Base-by-base conservation (phyloP, 2,329 filamentous ascomycete genomes). In the Remersonia thermophila region DNA sequence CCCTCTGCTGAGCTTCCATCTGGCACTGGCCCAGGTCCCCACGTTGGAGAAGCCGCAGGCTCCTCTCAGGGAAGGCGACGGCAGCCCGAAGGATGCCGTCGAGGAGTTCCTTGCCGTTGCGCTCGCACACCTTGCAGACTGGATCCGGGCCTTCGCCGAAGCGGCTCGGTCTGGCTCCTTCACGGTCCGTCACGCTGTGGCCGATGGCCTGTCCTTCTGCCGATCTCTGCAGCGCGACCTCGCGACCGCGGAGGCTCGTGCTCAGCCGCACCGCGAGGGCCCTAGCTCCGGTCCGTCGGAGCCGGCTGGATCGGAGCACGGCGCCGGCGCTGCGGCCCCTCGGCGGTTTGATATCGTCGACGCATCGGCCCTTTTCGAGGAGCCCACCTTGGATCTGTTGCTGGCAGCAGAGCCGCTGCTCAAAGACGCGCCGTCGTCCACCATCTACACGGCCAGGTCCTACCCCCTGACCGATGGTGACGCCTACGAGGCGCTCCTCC, bases 1-100 rank as follows among this genome's bases (percentile, higher is more conserved):
- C 40, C 73, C 74, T 0, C 42, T 74, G 0, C 47, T 66, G 5
- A 66, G 71, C 1, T 79, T 70, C 39, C 73, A 78, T 50, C 57
- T 77, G n/a, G 67, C 69, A 2, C 54, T 61, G 1, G 66, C 62
- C 2, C 62, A 59, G 39, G 56, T 58, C 2, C 47, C 56, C 0
- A 52, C 68, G 2, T 44, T 54, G 0, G 48, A 59, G 3, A 35
- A 43, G 1, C 68, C 65, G 1, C 62, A 65, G 0, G 49, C 69
- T 16, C 51, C 50, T 6, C 45, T 53, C 2, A 31, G 42, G 3
- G 31, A 43, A 2, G 31, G 33, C 3, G n/a, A 16, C 3, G 23
- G 20, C 9, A 9, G 9, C 20, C 20, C 20, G 20, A 5, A 14
- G 1, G 4, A n/a, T 15, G 27, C 27, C 4, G 16, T 12, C 12